A percentile compares a stretch with the other conserved stretches of the same genome.
phyloP scores from a whole-genome alignment of 2,329 filamentous ascomycete species.

The Venturia oleaginea region DNA sequence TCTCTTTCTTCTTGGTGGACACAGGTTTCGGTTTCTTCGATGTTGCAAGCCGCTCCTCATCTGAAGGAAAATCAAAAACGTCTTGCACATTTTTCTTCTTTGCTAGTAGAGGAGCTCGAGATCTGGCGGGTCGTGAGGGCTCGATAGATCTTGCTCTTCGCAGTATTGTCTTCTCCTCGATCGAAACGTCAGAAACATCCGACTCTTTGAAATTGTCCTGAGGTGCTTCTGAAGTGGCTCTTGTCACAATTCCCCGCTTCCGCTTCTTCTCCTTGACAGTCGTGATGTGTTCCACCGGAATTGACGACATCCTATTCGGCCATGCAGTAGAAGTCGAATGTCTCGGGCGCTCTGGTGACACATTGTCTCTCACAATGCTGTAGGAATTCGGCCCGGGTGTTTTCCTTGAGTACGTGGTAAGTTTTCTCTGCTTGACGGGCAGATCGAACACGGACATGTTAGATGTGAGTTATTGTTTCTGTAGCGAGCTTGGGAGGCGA shows the following conservation, averaged over 20 bases:
- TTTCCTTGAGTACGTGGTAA: slow-evolving; percentile 31
- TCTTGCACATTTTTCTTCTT: not conserved
- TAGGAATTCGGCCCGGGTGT: slow-evolving; percentile 5
- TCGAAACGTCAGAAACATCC: not conserved
- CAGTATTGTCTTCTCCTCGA: not conserved
- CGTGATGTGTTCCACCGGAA: not conserved
- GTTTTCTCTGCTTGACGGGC: slow-evolving; percentile 25
- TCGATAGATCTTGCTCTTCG: not conserved
- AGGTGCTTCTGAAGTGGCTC: not conserved
- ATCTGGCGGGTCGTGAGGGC: not conserved
- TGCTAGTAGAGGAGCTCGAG: not conserved
- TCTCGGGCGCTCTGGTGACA: slow-evolving; percentile 1
- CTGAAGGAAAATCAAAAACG: not conserved
- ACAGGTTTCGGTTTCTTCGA: not conserved
- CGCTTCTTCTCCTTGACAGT: not conserved
- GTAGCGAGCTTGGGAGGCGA: not conserved
- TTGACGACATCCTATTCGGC: not conserved
- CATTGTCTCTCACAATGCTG: not conserved
- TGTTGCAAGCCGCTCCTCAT: not conserved
- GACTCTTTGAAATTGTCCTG: not conserved
- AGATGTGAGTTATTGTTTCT: not conserved
- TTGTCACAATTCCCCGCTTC: not conserved
- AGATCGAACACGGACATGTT: slow-evolving; percentile 19
- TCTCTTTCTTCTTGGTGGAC: not conserved
- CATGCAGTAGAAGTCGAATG: not conserved